Conservation (phyloP, 179 eudicot genomes). For the Gypsophila paniculata region DNA sequence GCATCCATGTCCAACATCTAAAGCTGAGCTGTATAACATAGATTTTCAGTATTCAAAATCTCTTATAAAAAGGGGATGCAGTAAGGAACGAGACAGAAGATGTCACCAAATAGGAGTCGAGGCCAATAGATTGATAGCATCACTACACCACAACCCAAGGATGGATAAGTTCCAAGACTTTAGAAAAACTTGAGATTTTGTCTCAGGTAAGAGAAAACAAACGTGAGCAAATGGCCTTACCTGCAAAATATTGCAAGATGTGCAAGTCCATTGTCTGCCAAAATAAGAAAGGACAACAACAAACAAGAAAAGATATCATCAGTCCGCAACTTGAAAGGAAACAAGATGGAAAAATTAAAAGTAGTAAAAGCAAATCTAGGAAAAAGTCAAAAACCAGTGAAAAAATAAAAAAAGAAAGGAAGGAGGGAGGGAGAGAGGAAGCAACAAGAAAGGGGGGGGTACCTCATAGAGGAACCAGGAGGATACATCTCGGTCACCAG, state of each 20-base stretch:
- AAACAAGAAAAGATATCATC: conserved; percentile 12
- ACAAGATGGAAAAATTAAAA: neutral
- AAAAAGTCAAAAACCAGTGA: too few species aligned
- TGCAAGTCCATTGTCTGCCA: conserved; percentile 76
- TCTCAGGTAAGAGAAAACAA: conserved; percentile 10
- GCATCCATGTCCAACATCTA: neutral
- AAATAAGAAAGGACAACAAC: conserved; percentile 24
- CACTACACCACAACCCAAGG: neutral
- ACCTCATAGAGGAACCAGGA: conserved; percentile 72
- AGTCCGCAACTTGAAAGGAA: neutral
- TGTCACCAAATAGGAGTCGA: too few species aligned
- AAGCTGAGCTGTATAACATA: too few species aligned
- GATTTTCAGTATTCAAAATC: neutral
- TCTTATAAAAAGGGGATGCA: neutral
- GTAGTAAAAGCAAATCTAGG: neutral
- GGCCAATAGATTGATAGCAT: neutral
- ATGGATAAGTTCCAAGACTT: neutral
- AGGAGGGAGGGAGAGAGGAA: neutral
- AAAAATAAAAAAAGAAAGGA: neutral
- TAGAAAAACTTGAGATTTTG: neutral
- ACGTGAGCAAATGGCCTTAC: conserved; percentile 36
- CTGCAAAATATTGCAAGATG: conserved; percentile 75
- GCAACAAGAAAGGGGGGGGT: conserved; percentile 22
- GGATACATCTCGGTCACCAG: conserved; percentile 79
- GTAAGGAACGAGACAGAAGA: too few species aligned